Base-by-base conservation (phyloP, 495 filamentous ascomycete species). In the Aspergillus mulundensis region DNA sequence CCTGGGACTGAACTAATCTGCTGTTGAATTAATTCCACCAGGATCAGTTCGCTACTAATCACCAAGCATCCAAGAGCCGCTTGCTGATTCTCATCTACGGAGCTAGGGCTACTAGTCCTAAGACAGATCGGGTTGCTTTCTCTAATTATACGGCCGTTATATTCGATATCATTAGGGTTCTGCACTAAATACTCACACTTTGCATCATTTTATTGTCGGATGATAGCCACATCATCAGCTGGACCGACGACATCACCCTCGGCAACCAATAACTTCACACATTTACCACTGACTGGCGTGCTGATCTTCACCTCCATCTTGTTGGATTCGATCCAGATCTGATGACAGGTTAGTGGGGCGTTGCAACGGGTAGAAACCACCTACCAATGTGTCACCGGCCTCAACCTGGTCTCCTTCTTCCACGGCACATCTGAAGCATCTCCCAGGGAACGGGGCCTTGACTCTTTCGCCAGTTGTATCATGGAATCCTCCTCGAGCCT, bases 311-410 rank as follows among this genome's bases (percentile, higher is more conserved):
- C 34, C 47, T 50, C 47, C 47, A 50, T 50, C 34, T 50, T 50
- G 47, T 50, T 50, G n/a, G 47, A 50, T 21, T 50, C 47, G 32
- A 50, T 40, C 47, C 47, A 50, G 1, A 50, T 50, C 47, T 49
- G 30, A 24, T 19, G 21, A 4, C 0, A 50, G 1, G 47, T 50
- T 50, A 50, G 18, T 15, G 32, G 3, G 47, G 10, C 15, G 2
- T 23, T 21, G 11, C 3, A 19, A 18, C 7, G 47, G 30, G 16
- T 36, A 8, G 8, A 28, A 8, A 28, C 20, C 7, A 39, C 47
- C 19, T 39, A 50, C 47, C 32, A 50, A 24, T 24, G 47, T 21
- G 19, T 50, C 47, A 16, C 32, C 47, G 12, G 47, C 32, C 21
- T 50, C 47, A 23, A 39, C 19, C 23, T 23, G 18, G 18, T 39